Conservation (phyloP, 2,329 filamentous ascomycete genomes). For the Exophiala dermatitidis region DNA sequence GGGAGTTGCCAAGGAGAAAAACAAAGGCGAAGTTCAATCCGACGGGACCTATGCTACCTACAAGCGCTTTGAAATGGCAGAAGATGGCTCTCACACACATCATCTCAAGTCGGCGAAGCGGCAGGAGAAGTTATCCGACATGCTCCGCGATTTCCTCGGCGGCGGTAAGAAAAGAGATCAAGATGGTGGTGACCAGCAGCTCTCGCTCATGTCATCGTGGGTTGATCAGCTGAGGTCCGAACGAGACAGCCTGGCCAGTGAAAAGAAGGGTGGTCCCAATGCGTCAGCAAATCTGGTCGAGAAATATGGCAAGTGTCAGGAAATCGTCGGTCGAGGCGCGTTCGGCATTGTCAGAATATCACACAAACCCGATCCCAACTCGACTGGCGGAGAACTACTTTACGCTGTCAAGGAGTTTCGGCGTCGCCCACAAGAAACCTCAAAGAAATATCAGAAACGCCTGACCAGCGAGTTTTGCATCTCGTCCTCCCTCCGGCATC, state of each 20-base stretch:
- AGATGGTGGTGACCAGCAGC: constrained; percentile 55
- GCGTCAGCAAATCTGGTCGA: constrained; percentile 75
- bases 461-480: constrained; percentile 98
- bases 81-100: constrained; percentile 73
- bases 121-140: constrained; percentile 89
- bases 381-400: constrained; percentile 71
- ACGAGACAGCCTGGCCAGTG: constrained; percentile 65
- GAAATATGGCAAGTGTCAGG: constrained; percentile 97
- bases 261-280: constrained; percentile 70
- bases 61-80: constrained; percentile 51
- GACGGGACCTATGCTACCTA: constrained; percentile 23
- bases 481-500: constrained; percentile 89
- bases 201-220: constrained; percentile 93
- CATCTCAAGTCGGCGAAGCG: constrained; percentile 81
- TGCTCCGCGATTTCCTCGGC: constrained; percentile 75
- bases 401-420: constrained; percentile 99
- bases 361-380: constrained; percentile 83
- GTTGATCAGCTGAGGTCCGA: constrained; percentile 88
- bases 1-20: constrained; percentile 24
- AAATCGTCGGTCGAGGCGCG: constrained; percentile 89
- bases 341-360: constrained; percentile 97
- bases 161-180: constrained; percentile 73
- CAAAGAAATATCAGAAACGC: constrained; percentile 96
- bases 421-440: constrained; percentile 83
- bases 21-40: constrained; percentile 30